Evolutionary conservation across 768 basidiomycete genomes (phyloP).

Genomic region (Mycena floridula): DNA sequence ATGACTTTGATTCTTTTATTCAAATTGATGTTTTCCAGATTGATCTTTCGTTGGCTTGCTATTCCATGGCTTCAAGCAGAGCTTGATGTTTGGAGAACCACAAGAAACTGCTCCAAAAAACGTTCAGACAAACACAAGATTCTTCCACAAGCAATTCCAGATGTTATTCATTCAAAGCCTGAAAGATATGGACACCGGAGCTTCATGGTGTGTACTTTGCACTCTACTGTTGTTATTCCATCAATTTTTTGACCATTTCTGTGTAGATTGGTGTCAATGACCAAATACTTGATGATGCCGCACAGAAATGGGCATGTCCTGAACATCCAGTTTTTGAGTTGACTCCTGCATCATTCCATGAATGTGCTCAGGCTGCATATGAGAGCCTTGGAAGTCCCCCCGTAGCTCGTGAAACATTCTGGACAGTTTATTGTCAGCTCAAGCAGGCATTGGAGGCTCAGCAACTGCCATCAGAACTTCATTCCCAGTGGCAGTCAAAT

Average conservation of each 20-base stretch:
- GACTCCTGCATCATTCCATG: slow-evolving; percentile 1
- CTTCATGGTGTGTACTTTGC: slow-evolving; percentile 28
- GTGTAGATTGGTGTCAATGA: not conserved
- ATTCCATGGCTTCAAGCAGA: slow-evolving; percentile 31
- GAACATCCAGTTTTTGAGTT: slow-evolving; percentile 5
- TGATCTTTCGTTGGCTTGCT: slow-evolving; percentile 28
- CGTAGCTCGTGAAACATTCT: slow-evolving; percentile 1
- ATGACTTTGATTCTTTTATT: not conserved
- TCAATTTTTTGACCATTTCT: not conserved
- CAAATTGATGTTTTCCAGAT: slow-evolving; percentile 5
- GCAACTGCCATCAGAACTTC: not conserved
- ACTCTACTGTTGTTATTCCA: not conserved
- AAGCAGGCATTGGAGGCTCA: not conserved
- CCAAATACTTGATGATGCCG: slow-evolving; percentile 2
- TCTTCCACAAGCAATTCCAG: slow-evolving; percentile 28
- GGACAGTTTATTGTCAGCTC: slow-evolving; percentile 1
- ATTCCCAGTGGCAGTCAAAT: not conserved
- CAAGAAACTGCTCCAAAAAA: slow-evolving; percentile 13
- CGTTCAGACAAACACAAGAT: slow-evolving; percentile 24
- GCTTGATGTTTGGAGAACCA: slow-evolving; percentile 19
- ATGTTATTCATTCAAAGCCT: slow-evolving; percentile 20
- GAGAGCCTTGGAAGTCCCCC: slow-evolving; percentile 1
- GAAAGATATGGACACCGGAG: slow-evolving; percentile 17
- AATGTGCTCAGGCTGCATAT: not conserved
- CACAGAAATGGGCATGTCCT: slow-evolving; percentile 1